phyloP scores from a whole-genome alignment of 208 protist genomes.

The Leishmania tarentolae region DNA sequence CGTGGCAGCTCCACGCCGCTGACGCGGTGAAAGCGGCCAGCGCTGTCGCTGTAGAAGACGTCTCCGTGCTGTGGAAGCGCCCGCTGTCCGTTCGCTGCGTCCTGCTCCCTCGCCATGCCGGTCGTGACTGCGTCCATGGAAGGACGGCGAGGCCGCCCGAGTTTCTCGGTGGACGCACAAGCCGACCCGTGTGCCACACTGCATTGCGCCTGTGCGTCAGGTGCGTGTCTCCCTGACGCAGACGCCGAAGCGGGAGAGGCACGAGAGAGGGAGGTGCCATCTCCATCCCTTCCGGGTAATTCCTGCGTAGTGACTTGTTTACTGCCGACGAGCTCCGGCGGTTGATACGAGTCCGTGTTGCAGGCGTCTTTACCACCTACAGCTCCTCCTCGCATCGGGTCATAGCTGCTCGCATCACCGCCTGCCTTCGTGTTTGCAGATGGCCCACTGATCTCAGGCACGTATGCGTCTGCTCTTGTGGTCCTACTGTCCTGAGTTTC shows the following conservation, averaged over 20 bases:
- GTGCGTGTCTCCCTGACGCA: not conserved
- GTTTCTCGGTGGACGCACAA: not conserved
- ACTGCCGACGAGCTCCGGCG: not conserved
- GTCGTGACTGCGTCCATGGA: not conserved
- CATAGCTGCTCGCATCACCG: not conserved
- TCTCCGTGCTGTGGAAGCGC: constrained; percentile 21
- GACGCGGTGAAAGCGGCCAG: constrained; percentile 22
- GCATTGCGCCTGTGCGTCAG: not conserved
- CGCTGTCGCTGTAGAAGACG: constrained; percentile 23
- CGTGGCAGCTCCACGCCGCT: constrained; percentile 12
- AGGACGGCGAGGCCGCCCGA: not conserved
- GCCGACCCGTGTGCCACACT: not conserved
- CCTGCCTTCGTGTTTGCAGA: not conserved
- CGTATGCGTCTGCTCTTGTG: not conserved
- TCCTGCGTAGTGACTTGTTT: not conserved
- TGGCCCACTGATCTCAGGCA: not conserved
- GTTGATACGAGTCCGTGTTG: not conserved
- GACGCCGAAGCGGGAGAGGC: not conserved
- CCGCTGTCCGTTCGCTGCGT: not conserved
- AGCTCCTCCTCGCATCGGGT: not conserved
- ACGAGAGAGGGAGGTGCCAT: not conserved
- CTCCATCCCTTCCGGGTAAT: not conserved
- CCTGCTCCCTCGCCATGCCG: not conserved
- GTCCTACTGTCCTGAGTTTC: too few species aligned
- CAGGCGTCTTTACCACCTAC: not conserved